These are phyloP conservation scores for Rhododendron molle DNA, from an alignment of 148 eudicot species.

Conservation along the genomic window DNA sequence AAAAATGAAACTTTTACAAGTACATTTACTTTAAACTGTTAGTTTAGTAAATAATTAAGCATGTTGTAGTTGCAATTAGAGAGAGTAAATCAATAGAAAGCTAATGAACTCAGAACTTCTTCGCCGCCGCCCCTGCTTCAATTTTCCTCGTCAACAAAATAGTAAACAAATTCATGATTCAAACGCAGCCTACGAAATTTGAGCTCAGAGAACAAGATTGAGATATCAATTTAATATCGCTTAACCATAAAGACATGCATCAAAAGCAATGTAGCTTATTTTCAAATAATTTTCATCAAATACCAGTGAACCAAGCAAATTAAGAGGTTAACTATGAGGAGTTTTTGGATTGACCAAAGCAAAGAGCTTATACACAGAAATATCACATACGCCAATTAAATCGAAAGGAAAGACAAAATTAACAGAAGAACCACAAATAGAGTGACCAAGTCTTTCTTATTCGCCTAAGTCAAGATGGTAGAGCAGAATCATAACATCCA, in stretches of 20 bases:
- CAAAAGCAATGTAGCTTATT: neutral
- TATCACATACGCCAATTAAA: neutral
- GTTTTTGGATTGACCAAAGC: neutral
- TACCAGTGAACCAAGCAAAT: neutral
- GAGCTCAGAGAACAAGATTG: neutral
- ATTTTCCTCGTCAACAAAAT: neutral
- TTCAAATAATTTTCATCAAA: neutral
- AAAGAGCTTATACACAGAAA: neutral
- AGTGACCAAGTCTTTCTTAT: neutral
- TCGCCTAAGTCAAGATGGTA: conserved; percentile 6
- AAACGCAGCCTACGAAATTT: neutral
- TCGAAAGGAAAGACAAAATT: neutral
- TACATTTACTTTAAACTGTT: neutral
- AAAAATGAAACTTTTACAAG: neutral
- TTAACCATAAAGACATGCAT: neutral
- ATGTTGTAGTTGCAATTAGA: neutral
- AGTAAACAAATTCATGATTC: neutral
- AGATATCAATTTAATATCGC: neutral
- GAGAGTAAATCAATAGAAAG: neutral
- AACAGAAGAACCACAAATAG: neutral
- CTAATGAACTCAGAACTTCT: neutral
- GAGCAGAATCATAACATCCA: neutral
- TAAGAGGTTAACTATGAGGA: neutral
- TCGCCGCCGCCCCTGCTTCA: neutral
- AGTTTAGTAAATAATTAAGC: neutral